These are phyloP conservation scores for Aspergillus ruber DNA, from an alignment of 2,329 filamentous ascomycete genomes.

Conservation along the genomic window DNA sequence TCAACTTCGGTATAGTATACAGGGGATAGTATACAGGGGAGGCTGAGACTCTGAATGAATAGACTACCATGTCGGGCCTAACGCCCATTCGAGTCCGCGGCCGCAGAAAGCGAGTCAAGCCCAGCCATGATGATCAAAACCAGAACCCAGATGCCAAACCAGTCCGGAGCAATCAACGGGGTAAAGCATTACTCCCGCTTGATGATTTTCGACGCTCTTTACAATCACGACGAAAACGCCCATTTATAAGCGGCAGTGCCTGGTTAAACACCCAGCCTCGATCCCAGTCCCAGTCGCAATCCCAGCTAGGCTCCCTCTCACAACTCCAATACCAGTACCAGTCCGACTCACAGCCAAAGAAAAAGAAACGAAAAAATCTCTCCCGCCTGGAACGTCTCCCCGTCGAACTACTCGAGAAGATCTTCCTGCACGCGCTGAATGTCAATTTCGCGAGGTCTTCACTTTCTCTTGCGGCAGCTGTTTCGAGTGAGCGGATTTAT, in stretches of 20 bases:
- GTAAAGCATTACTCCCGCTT: conserved; percentile 6
- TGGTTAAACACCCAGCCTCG: too few relatives aligned
- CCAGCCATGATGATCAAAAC: conserved; percentile 2
- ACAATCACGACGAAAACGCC: too few relatives aligned
- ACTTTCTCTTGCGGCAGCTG: conserved; percentile 28
- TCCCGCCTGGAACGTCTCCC: conserved; percentile 43
- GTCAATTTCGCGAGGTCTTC: conserved; percentile 41
- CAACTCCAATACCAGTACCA: not conserved
- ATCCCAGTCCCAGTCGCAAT: too few relatives aligned
- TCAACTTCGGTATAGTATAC: not conserved
- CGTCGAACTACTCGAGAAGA: conserved; percentile 46
- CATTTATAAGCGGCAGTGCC: too few relatives aligned
- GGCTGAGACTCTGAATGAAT: not conserved
- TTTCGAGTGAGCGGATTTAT: conserved; percentile 39
- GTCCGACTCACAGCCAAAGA: not conserved
- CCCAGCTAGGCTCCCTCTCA: too few relatives aligned
- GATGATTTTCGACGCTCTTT: not conserved
- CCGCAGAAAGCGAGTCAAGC: conserved; percentile 15
- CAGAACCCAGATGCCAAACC: conserved; percentile 7
- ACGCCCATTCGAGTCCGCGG: conserved; percentile 29
- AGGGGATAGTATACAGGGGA: too few relatives aligned
- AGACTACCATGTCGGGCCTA: conserved; percentile 2
- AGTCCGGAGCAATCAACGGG: conserved; percentile 11
- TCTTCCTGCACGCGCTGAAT: conserved; percentile 46
- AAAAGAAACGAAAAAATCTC: conserved; percentile 9